phyloP scores from a whole-genome alignment of 805 yeast genomes.

The Cyberlindnera japonica region DNA sequence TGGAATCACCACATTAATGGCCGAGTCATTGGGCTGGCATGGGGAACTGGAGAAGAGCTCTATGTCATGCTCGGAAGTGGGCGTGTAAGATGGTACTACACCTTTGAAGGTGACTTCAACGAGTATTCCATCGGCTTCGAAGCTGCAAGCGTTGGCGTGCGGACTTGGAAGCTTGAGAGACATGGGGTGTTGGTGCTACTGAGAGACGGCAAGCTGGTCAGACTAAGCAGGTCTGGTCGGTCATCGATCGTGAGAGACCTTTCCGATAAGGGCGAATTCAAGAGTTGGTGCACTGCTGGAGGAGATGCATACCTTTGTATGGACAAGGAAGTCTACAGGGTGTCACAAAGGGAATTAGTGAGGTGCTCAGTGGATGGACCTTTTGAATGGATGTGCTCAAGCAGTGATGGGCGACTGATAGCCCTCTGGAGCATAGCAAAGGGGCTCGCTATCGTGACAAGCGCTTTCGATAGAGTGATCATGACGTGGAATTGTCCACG shows the following conservation, averaged over 20 bases:
- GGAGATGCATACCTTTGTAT: slow-evolving; percentile 6
- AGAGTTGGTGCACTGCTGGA: slow-evolving; percentile 12
- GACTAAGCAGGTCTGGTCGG: slow-evolving; percentile 9
- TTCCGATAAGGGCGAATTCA: slow-evolving; percentile 5
- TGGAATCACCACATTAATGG: slow-evolving; percentile 16
- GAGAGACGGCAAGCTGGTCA: slow-evolving; percentile 7
- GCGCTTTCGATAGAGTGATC: slow-evolving; percentile 7
- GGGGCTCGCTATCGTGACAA: slow-evolving; percentile 11
- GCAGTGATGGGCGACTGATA: slow-evolving; percentile 13
- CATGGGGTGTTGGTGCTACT: slow-evolving; percentile 7
- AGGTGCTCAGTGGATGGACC: slow-evolving; percentile 15
- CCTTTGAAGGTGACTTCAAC: slow-evolving; percentile 16
- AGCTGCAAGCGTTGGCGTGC: slow-evolving; percentile 7
- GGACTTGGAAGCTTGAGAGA: slow-evolving; percentile 1
- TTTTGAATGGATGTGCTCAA: slow-evolving; percentile 10
- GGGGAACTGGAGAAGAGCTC: slow-evolving; percentile 12
- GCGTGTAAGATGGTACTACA: slow-evolving; percentile 14
- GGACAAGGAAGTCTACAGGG: slow-evolving; percentile 7
- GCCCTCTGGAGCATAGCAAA: slow-evolving; percentile 9
- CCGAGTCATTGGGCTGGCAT: slow-evolving; percentile 6
- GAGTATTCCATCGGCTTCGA: slow-evolving; percentile 12
- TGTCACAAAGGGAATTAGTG: slow-evolving; percentile 1
- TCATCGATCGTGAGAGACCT: slow-evolving; percentile 1
- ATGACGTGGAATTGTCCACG: slow-evolving; percentile 12
- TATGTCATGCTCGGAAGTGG: slow-evolving; percentile 15